Evolutionary conservation across 2,329 filamentous ascomycete genomes (phyloP), one percentile per base, ranked within the genome.

Genomic region (Pezicula radicicola): DNA sequence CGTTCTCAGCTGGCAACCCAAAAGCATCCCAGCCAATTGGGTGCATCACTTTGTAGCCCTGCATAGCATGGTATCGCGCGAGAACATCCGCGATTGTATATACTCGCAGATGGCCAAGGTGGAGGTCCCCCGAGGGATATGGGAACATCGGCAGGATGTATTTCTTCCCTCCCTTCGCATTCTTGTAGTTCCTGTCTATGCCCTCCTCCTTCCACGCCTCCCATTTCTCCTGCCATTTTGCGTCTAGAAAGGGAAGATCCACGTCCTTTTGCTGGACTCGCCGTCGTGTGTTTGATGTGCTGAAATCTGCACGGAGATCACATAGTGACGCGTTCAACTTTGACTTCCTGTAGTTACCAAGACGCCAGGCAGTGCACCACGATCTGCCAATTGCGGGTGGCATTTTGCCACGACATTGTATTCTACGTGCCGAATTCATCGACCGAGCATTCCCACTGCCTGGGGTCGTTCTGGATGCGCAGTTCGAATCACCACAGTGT

Each of bases 1-100:
- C 91, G 72, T 96, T 96, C 70, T 96, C 91, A 41, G 91, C 91
- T 10, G 91, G 91, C 51, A 96, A 74, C 2, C 91, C 91, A 71
- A 96, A 96, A 5, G 90, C 89, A 75, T 96, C 91, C 91, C 91
- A 96, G 10, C 91, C 91, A 80, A 96, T 96, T n/a, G 91, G 90
- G 57, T 96, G 81, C 49, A 95, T 70, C 30, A 95, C 89, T 50
- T 88, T 72, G 59, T 84, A 77, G 15, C 91, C 91, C 60, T 85
- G 83, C 72, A 96, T 84, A 25, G 79, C 80, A 62, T 85, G 83
- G 65, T 86, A 95, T 49, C 91, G 81, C 13, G 90, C 84, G 48
- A 96, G 73, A 9, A 92, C 88, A 72, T 96, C 91, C 55, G 91
- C 90, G 58, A 96, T 94, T 36, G 91, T 90, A 73, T 96, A 96